Evolutionary conservation across 2,329 filamentous ascomycete genomes (phyloP).

Genomic region (Hypoxylon sp.): DNA sequence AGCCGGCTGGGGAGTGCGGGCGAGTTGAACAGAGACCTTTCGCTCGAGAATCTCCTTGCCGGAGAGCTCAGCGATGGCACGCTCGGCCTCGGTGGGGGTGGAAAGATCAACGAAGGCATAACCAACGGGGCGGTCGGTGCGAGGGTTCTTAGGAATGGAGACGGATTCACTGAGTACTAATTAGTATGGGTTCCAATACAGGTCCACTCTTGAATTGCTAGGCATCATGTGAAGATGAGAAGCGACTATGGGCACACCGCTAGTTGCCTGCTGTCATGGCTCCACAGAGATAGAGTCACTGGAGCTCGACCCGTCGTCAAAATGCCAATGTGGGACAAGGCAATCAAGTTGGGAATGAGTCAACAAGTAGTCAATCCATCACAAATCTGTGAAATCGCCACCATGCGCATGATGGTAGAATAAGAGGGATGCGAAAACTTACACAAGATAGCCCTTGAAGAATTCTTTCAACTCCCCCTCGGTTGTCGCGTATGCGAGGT

Average conservation of each 20-base stretch:
- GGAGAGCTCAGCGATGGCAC: slow-evolving; percentile 94
- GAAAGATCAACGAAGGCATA: slow-evolving; percentile 99
- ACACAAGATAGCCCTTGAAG: slow-evolving; percentile 99
- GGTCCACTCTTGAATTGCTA: slow-evolving; percentile 6
- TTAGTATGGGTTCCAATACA: slow-evolving; percentile 35
- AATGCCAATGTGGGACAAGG: slow-evolving; percentile 28
- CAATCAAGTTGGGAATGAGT: slow-evolving; percentile 24
- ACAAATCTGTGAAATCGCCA: slow-evolving; percentile 6
- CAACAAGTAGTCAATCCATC: slow-evolving; percentile 14
- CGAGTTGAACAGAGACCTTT: slow-evolving; percentile 99
- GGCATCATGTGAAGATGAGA: background rate
- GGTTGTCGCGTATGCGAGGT: slow-evolving; percentile 99
- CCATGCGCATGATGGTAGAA: background rate
- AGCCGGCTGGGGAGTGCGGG: slow-evolving; percentile 93
- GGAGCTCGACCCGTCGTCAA: slow-evolving; percentile 10
- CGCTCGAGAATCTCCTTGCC: slow-evolving; percentile 98
- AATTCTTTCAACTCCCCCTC: slow-evolving; percentile 99
- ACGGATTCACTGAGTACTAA: slow-evolving; percentile 86
- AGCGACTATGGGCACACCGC: background rate
- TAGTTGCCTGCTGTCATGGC: slow-evolving; percentile 7
- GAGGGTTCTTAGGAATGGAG: slow-evolving; percentile 99
- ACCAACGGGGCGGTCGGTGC: slow-evolving; percentile 97
- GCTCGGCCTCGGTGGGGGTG: slow-evolving; percentile 93
- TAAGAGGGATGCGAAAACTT: slow-evolving; percentile 64
- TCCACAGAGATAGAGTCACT: slow-evolving; percentile 1